Evolutionary conservation across 495 filamentous ascomycete species (phyloP), one percentile per base, ranked within the genome.

Genomic region (Pseudotulostoma volvatum): DNA sequence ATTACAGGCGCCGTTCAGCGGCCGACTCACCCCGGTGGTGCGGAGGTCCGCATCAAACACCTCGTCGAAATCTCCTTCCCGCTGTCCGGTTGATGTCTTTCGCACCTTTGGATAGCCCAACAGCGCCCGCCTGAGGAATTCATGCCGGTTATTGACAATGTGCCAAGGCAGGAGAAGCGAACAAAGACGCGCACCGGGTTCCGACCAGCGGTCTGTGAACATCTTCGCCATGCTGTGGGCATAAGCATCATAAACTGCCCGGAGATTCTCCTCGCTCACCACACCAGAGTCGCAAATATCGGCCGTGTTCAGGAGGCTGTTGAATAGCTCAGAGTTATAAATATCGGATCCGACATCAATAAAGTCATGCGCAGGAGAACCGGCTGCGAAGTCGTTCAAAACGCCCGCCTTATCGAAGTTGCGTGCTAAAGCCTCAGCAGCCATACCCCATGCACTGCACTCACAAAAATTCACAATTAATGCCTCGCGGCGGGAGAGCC

Each of bases 291-390:
- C 51, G n/a, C 48, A 52, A 33, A 58, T 43, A 37, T 58, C 55
- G 3, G 48, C 35, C 16, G 47, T 48, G 37, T 55, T 56, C 2
- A 58, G 38, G 33, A 58, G 45, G 33, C 49, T 51, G 38, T 58
- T 58, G 40, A 56, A 38, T 25, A 56, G 39, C 42, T 58, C 55
- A 4, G 54, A 53, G 39, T 56, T 54, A 21, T 42, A 34, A 15
- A 58, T 39, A 35, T 58, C 55, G 34, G 34, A 52, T 13, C 55
- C 55, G 5, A 58, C 49, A 30, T 58, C 55, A 23, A 58, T 44
- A 4, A 58, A 46, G 40, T 58, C 55, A 8, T 51, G 54, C 7
- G 41, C 48, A n/a, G 54, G 54, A 5, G 37, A 50, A 38, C 45
- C 48, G 41, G 56, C 52, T 18, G 46, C 46, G 20, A 55, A 45